These are phyloP conservation scores for Stropharia rugosoannulata DNA, from an alignment of 768 basidiomycete species.

Conservation along the genomic window DNA sequence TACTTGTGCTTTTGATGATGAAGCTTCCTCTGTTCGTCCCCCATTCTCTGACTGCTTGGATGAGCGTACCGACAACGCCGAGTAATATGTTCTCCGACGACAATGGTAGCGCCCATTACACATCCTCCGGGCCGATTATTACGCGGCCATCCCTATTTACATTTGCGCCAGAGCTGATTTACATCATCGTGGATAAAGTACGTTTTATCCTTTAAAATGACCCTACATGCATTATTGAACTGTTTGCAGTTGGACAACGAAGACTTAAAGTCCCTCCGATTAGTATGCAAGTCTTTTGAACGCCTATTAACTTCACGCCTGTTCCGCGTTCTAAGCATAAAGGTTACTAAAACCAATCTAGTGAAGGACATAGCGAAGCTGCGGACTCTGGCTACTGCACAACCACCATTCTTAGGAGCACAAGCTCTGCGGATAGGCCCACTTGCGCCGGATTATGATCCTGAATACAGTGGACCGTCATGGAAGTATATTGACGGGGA, in stretches of 20 bases:
- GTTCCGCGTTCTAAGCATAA: constrained; percentile 11
- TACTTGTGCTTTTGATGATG: not conserved
- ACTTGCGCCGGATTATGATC: constrained; percentile 10
- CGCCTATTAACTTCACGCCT: constrained; percentile 1
- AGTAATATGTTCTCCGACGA: not conserved
- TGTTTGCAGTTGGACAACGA: constrained; percentile 5
- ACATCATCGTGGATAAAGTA: constrained; percentile 11
- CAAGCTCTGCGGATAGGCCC: constrained; percentile 8
- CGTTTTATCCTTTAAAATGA: not conserved
- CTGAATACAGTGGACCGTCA: constrained; percentile 5
- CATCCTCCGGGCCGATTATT: not conserved
- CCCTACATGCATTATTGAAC: not conserved
- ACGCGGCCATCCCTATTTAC: not conserved
- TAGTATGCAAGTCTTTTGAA: constrained; percentile 12
- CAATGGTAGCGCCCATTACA: not conserved
- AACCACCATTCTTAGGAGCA: constrained; percentile 1
- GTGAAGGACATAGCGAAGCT: constrained; percentile 1
- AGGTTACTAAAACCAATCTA: constrained; percentile 9
- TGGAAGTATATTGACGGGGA: constrained; percentile 5
- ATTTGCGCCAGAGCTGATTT: constrained; percentile 14
- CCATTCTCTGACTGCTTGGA: not conserved
- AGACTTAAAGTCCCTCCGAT: constrained; percentile 8
- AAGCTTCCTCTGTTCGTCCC: not conserved
- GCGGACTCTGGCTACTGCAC: constrained; percentile 1
- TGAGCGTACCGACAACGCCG: not conserved